Conservation (phyloP, 805 yeast genomes). For the Ogataea saltuana region DNA sequence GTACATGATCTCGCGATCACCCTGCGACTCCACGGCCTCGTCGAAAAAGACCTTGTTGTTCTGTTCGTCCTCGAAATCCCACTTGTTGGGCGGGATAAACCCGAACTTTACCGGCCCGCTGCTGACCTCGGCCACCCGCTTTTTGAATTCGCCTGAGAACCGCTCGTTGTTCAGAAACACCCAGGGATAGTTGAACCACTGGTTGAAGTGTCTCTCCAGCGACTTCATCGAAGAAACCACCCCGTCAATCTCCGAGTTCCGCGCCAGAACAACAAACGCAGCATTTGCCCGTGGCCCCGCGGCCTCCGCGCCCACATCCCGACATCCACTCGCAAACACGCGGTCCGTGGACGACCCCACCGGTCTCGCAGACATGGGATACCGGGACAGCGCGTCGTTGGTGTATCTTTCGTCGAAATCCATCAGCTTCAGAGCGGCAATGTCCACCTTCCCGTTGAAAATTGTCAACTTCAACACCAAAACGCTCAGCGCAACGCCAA, state of each 20-base stretch:
- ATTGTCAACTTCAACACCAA: not conserved
- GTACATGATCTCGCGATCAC: constrained; percentile 81
- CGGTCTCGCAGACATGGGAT: constrained; percentile 32
- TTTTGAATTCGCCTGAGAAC: constrained; percentile 65
- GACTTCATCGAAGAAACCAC: constrained; percentile 71
- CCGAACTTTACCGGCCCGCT: constrained; percentile 74
- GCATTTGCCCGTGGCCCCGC: constrained; percentile 65
- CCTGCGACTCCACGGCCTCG: constrained; percentile 69
- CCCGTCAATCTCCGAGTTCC: constrained; percentile 79
- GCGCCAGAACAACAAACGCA: constrained; percentile 77
- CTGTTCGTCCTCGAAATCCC: constrained; percentile 66
- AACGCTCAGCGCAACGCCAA: not conserved
- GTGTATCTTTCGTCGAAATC: constrained; percentile 24
- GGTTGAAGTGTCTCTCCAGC: constrained; percentile 85
- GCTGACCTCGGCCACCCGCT: constrained; percentile 51
- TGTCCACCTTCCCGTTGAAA: constrained; percentile 3
- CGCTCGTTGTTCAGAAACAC: constrained; percentile 81
- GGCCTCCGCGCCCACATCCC: constrained; percentile 27
- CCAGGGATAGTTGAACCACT: constrained; percentile 94
- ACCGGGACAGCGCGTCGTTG: constrained; percentile 11
- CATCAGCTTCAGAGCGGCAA: constrained; percentile 9
- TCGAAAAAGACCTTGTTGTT: constrained; percentile 41
- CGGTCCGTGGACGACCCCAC: constrained; percentile 28
- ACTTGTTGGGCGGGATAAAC: constrained; percentile 50
- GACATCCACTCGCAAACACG: constrained; percentile 38